phyloP scores from a whole-genome alignment of 768 basidiomycete genomes.

The Steccherinum ochraceum region DNA sequence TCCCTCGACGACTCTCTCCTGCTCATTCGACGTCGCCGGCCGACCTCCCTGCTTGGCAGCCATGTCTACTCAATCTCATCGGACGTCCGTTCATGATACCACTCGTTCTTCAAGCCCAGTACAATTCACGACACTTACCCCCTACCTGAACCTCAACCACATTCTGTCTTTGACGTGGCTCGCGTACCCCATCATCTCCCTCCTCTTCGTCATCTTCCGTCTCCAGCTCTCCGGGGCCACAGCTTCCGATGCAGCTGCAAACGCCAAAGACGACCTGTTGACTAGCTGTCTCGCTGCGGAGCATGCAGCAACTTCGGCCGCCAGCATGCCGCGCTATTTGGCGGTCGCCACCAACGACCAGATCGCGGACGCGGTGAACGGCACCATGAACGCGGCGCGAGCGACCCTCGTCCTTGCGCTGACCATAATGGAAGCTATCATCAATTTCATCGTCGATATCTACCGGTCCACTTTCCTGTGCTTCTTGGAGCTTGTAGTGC shows the following conservation, averaged over 20 bases:
- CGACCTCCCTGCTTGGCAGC: conserved; percentile 18
- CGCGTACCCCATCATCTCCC: conserved; percentile 84
- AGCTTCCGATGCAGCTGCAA: conserved; percentile 59
- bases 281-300: conserved; percentile 84
- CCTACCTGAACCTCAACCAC: conserved; percentile 80
- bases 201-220: conserved; percentile 82
- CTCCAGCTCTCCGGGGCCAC: conserved; percentile 67
- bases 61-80: conserved; percentile 24
- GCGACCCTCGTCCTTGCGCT: conserved; percentile 66
- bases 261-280: conserved; percentile 70
- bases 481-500: conserved; percentile 84
- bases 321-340: conserved; percentile 85
- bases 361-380: conserved; percentile 74
- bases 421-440: conserved; percentile 79
- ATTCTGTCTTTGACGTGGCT: conserved; percentile 87
- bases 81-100: conserved; percentile 44
- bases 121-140: conserved; percentile 42
- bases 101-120: conserved; percentile 23
- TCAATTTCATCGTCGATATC: conserved; percentile 87
- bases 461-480: conserved; percentile 94
- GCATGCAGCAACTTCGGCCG: conserved; percentile 70
- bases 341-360: conserved; percentile 80
- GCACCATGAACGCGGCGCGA: conserved; percentile 69
- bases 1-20: conserved; percentile 16
- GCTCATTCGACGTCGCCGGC: conserved; percentile 20